Conservation (phyloP, 176 grass and related monocot species). For the Zoysia japonica region DNA sequence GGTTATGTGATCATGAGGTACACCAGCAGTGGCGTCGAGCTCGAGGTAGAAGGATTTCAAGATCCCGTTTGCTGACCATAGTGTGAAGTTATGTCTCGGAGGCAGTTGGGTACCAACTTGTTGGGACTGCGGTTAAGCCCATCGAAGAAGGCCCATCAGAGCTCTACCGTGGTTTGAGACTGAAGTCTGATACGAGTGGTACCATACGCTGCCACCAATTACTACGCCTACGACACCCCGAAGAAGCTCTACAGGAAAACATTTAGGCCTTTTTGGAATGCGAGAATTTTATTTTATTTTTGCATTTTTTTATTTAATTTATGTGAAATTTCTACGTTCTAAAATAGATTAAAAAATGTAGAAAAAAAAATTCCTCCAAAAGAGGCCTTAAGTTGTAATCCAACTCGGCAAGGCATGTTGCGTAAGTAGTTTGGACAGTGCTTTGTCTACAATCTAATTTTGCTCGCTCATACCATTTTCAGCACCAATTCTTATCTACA, state of each 20-base stretch:
- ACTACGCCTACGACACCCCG: conserved; percentile 86
- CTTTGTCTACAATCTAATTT: background rate
- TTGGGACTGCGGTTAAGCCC: background rate
- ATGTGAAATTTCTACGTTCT: too few species aligned
- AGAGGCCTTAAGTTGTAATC: background rate
- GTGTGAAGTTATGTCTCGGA: conserved; percentile 51
- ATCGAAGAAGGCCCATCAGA: conserved; percentile 74
- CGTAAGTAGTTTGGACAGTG: conserved; percentile 32
- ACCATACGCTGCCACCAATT: conserved; percentile 89
- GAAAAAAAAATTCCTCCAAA: too few species aligned
- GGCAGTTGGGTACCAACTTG: conserved; percentile 39
- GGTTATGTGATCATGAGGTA: too few species aligned
- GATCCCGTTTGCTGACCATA: conserved; percentile 53
- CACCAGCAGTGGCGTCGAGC: conserved; percentile 15
- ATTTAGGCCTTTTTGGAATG: conserved; percentile 36
- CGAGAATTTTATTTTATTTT: too few species aligned
- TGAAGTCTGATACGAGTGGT: conserved; percentile 87
- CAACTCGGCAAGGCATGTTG: too few species aligned
- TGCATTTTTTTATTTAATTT: too few species aligned
- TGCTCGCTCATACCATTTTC: background rate
- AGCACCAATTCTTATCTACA: background rate
- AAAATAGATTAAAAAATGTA: too few species aligned
- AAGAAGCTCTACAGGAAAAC: conserved; percentile 93
- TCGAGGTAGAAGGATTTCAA: conserved; percentile 48
- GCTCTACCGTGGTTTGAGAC: conserved; percentile 85